phyloP scores from a whole-genome alignment of 805 yeast species.

The Tetrapisispora nanseiensis region DNA sequence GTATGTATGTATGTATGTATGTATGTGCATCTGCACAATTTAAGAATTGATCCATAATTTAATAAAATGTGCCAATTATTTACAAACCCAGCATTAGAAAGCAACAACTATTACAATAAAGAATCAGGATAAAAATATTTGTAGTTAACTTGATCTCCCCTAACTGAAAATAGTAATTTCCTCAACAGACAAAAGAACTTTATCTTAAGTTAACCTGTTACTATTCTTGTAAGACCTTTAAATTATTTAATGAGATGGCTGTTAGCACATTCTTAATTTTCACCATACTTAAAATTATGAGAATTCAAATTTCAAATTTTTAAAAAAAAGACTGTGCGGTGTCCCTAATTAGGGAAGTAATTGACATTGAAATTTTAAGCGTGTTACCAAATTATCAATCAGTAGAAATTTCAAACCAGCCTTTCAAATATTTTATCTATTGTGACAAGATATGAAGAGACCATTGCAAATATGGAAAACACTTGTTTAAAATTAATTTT shows the following conservation, averaged over 20 bases:
- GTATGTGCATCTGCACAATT: background rate
- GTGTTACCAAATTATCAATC: background rate
- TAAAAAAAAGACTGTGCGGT: background rate
- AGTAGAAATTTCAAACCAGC: slow-evolving; percentile 2
- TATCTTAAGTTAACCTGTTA: too few species aligned
- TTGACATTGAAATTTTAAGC: background rate
- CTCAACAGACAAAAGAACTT: too few species aligned
- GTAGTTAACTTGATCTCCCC: background rate
- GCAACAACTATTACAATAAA: too few species aligned
- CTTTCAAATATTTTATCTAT: slow-evolving; percentile 3
- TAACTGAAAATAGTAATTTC: background rate
- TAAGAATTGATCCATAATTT: background rate
- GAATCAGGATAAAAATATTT: background rate
- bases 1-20: background rate
- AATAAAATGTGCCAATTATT: background rate
- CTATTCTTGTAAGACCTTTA: too few species aligned
- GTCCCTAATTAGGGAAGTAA: background rate
- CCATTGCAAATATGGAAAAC: background rate
- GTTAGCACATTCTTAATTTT: background rate
- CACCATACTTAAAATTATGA: too few species aligned
- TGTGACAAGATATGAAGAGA: background rate
- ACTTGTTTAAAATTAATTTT: too few species aligned
- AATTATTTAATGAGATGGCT: background rate
- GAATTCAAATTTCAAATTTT: too few species aligned
- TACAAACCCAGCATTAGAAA: background rate